phyloP scores from a whole-genome alignment of 441 rosid genomes.

The Syzygium syzygioides region DNA sequence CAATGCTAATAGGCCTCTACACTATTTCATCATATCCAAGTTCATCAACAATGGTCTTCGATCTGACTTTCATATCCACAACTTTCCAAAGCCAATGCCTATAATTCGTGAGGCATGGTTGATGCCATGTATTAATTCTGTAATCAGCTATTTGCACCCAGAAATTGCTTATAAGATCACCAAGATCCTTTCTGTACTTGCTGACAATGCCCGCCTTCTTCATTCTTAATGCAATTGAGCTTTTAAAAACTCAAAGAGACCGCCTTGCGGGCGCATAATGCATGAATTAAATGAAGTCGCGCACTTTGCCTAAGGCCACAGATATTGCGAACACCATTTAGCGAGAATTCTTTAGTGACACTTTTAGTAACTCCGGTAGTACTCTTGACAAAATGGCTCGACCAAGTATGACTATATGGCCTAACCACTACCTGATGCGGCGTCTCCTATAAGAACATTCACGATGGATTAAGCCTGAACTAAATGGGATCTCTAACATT shows the following conservation, averaged over 20 bases:
- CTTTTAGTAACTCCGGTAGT: neutral
- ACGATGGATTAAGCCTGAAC: neutral
- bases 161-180: neutral
- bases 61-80: neutral
- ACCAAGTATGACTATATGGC: neutral
- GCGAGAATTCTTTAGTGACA: too few species aligned
- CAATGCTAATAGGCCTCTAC: neutral
- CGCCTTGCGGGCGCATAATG: neutral
- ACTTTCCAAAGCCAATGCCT: neutral
- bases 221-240: neutral
- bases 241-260: neutral
- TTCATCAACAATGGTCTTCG: neutral
- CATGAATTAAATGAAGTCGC: neutral
- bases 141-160: neutral
- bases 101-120: neutral
- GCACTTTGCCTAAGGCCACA: neutral
- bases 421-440: neutral
- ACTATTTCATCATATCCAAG: neutral
- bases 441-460: neutral
- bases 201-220: neutral
- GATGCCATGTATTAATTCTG: neutral
- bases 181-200: neutral
- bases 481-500: too few species aligned
- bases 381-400: neutral
- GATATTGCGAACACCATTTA: neutral